Conservation (phyloP, 2,329 filamentous ascomycete species). For the Cladophialophora bantiana region DNA sequence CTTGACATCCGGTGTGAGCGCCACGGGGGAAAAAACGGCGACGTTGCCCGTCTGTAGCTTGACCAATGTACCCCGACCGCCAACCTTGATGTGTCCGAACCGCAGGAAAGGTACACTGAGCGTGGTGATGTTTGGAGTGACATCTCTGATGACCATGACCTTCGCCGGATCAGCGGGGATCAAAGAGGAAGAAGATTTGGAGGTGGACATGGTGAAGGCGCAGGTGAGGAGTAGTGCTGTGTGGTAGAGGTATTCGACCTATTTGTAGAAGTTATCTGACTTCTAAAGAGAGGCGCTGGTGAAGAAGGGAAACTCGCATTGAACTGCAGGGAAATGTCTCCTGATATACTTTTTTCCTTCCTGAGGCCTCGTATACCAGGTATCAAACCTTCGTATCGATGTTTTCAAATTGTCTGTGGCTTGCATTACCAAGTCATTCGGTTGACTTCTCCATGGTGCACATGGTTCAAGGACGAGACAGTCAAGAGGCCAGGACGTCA, state of each 20-base stretch:
- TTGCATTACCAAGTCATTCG: constrained; percentile 19
- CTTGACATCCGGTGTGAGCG: constrained; percentile 76
- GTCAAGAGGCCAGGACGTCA: constrained; percentile 15
- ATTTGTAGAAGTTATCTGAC: constrained; percentile 5
- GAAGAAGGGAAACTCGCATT: not conserved
- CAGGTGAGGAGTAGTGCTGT: not conserved
- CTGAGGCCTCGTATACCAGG: constrained; percentile 15
- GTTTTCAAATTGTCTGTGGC: constrained; percentile 7
- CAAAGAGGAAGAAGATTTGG: constrained; percentile 56
- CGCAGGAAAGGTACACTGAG: constrained; percentile 85
- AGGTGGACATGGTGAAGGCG: constrained; percentile 59
- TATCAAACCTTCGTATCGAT: constrained; percentile 10
- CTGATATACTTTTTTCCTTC: constrained; percentile 23
- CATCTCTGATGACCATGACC: constrained; percentile 87
- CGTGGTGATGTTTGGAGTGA: constrained; percentile 70
- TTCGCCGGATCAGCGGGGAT: constrained; percentile 75
- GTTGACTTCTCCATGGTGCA: not conserved
- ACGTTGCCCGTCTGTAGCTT: constrained; percentile 78
- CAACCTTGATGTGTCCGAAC: constrained; percentile 79
- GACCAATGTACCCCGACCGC: constrained; percentile 85
- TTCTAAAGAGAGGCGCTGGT: not conserved
- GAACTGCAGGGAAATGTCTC: constrained; percentile 1
- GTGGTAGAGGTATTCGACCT: constrained; percentile 3
- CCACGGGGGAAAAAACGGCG: constrained; percentile 90
- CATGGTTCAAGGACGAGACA: not conserved